Conservation (phyloP, 139 green algal genomes). For the Chlamydomonas incerta region DNA sequence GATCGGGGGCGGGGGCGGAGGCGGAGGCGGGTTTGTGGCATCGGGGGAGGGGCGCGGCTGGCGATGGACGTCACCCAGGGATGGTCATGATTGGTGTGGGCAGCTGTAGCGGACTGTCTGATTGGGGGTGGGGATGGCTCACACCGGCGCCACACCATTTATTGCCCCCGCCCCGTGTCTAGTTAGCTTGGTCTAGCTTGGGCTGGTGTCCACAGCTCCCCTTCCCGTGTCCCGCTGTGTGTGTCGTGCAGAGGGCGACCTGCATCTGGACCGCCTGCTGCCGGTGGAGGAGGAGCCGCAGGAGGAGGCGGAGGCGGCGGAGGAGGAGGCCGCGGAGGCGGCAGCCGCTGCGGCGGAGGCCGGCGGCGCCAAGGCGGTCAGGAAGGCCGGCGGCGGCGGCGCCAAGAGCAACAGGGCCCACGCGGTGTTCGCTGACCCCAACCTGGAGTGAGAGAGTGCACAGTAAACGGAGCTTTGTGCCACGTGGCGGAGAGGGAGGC, state of each 20-base stretch:
- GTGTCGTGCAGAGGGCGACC: not conserved
- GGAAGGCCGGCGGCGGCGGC: not conserved
- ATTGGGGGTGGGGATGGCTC: too few relatives aligned
- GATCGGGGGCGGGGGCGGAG: too few relatives aligned
- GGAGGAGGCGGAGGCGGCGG: not conserved
- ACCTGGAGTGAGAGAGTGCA: slow-evolving; percentile 35
- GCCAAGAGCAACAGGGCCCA: not conserved
- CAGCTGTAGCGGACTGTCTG: too few relatives aligned
- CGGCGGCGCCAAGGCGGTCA: not conserved
- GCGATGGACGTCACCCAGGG: too few relatives aligned
- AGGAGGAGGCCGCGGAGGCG: not conserved
- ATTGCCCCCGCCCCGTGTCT: not conserved
- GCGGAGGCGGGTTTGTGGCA: too few relatives aligned
- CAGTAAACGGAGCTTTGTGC: too few relatives aligned
- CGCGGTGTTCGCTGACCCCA: slow-evolving; percentile 23
- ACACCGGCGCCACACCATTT: too few relatives aligned
- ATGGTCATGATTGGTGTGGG: too few relatives aligned
- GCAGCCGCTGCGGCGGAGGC: not conserved
- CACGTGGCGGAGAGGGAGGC: too few relatives aligned
- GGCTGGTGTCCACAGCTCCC: not conserved
- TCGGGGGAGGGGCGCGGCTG: too few relatives aligned
- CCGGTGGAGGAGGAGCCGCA: not conserved
- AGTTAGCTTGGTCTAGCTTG: not conserved
- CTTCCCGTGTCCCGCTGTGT: not conserved
- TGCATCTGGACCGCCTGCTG: slow-evolving; percentile 13